Conservation (phyloP, 2,329 filamentous ascomycete genomes). For the Eurotiales sp. region DNA sequence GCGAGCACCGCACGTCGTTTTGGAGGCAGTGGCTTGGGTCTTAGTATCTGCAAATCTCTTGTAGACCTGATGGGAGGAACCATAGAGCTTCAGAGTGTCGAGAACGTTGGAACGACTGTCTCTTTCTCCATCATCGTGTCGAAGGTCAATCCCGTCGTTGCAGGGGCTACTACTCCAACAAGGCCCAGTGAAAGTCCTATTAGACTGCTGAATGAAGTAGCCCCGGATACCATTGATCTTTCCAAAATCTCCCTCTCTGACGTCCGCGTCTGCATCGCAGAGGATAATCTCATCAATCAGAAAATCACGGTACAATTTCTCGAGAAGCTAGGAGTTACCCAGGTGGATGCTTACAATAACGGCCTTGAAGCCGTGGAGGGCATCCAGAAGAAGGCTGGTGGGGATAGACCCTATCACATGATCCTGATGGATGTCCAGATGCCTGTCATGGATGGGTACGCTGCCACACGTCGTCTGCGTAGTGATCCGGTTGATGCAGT, state of each 20-base stretch:
- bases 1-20: constrained; percentile 86
- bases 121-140: constrained; percentile 82
- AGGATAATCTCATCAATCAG: constrained; percentile 93
- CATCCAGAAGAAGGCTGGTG: constrained; percentile 64
- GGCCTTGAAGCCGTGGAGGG: constrained; percentile 84
- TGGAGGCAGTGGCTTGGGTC: constrained; percentile 81
- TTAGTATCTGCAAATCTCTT: constrained; percentile 91
- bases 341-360: constrained; percentile 84
- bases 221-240: constrained; percentile 40
- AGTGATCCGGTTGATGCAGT: constrained; percentile 72
- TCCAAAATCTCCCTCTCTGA: constrained; percentile 71
- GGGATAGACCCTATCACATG: constrained; percentile 77
- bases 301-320: constrained; percentile 90
- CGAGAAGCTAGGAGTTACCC: constrained; percentile 70
- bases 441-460: constrained; percentile 88
- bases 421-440: constrained; percentile 97
- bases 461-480: constrained; percentile 79
- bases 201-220: constrained; percentile 36
- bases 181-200: too few species aligned
- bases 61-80: constrained; percentile 61
- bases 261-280: constrained; percentile 84
- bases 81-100: constrained; percentile 75
- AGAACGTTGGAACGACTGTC: constrained; percentile 57
- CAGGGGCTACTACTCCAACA: too few species aligned
- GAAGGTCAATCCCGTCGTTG: constrained; percentile 64